phyloP scores from a whole-genome alignment of 108 stramenopile species.

The Epithemia pelagica region DNA sequence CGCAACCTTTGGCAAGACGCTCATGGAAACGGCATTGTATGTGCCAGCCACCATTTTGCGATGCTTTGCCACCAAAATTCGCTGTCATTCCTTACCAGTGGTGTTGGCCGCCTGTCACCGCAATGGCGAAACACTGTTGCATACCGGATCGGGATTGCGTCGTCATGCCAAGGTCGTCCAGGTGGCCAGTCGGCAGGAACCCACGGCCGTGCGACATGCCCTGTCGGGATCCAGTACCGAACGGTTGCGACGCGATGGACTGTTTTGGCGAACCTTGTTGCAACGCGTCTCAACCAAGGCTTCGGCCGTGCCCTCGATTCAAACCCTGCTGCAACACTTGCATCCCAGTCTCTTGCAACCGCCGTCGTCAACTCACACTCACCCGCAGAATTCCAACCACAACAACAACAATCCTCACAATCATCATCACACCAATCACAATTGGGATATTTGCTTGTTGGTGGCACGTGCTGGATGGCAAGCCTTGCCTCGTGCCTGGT shows the following conservation, averaged over 20 bases:
- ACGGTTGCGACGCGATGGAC: background rate
- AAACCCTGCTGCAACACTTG: background rate
- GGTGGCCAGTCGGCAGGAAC: background rate
- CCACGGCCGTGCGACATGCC: background rate
- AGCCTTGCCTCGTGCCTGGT: background rate
- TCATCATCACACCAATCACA: background rate
- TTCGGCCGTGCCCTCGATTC: background rate
- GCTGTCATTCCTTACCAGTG: background rate
- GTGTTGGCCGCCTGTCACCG: background rate
- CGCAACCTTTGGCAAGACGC: background rate
- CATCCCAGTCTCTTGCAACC: background rate
- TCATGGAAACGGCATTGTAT: background rate
- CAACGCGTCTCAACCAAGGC: background rate
- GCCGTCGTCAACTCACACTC: background rate
- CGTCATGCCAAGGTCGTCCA: background rate
- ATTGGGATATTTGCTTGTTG: background rate
- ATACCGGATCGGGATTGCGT: background rate
- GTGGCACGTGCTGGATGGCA: background rate
- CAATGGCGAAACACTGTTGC: background rate
- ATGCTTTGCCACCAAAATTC: background rate
- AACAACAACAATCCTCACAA: background rate
- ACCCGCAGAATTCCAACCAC: background rate
- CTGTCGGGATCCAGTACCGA: background rate
- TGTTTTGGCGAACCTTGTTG: background rate
- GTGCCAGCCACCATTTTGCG: background rate